Conservation (phyloP, 2,329 filamentous ascomycete species). For the Diaporthe citri region DNA sequence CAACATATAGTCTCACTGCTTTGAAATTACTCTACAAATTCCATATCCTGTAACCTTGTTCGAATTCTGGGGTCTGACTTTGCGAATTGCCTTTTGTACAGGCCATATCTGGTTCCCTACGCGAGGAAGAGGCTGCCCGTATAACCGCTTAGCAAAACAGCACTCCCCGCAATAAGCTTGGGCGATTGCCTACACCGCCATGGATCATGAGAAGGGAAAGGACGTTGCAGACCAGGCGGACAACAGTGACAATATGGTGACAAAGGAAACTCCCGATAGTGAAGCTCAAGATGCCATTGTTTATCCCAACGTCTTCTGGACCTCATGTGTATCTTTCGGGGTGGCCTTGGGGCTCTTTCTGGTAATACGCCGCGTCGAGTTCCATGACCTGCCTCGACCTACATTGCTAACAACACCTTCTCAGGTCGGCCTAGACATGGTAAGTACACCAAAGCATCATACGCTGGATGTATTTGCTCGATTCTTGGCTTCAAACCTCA, state of each 20-base stretch:
- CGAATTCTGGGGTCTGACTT: background rate
- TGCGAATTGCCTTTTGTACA: background rate
- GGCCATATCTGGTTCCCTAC: no score
- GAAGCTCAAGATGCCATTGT: background rate
- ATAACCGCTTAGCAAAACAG: no score
- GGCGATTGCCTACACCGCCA: background rate
- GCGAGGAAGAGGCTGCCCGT: no score
- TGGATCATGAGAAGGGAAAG: background rate
- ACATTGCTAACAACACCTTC: background rate
- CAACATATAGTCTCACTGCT: background rate
- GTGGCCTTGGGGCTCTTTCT: slow-evolving; percentile 13
- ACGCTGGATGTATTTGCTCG: no score
- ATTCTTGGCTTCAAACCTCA: rapidly evolving
- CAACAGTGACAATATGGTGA: background rate
- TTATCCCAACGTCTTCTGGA: slow-evolving; percentile 15
- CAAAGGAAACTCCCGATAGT: background rate
- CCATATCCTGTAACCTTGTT: background rate
- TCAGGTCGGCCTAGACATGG: slow-evolving; percentile 18
- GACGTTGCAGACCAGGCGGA: background rate
- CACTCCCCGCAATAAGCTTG: background rate
- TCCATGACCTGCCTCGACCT: background rate
- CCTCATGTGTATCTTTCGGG: slow-evolving; percentile 1
- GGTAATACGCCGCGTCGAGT: background rate
- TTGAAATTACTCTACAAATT: no score
- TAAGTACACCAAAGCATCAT: background rate